A percentile compares a stretch with the other conserved stretches of the same genome.
phyloP scores from a whole-genome alignment of 805 yeast species.

The Lipomyces lipofer region DNA sequence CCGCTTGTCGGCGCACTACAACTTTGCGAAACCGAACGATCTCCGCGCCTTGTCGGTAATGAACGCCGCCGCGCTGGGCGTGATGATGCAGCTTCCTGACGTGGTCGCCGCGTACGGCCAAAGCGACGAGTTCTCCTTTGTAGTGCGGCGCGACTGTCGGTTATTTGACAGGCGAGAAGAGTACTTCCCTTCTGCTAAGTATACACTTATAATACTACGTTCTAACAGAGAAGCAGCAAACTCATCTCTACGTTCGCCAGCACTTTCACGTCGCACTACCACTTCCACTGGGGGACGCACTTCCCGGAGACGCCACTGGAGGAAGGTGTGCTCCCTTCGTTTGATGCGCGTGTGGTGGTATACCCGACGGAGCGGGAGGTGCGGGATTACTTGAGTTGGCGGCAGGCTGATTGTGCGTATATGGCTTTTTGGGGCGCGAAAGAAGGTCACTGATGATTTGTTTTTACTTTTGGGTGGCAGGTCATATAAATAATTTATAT shows the following conservation, averaged over 20 bases:
- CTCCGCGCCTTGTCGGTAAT: slow-evolving; percentile 69
- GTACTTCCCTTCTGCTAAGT: slow-evolving; percentile 5
- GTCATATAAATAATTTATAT: slow-evolving; percentile 87
- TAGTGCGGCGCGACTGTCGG: slow-evolving; percentile 60
- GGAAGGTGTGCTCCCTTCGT: slow-evolving; percentile 67
- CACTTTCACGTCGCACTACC: slow-evolving; percentile 75
- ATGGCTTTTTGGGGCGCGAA: neutral
- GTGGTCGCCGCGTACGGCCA: slow-evolving; percentile 86
- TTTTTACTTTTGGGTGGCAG: slow-evolving; percentile 38
- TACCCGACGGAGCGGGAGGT: slow-evolving; percentile 67
- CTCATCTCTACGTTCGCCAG: slow-evolving; percentile 80
- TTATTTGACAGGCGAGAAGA: slow-evolving; percentile 79
- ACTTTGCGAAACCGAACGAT: slow-evolving; percentile 88
- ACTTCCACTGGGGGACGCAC: slow-evolving; percentile 60
- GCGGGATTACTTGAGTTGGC: slow-evolving; percentile 87
- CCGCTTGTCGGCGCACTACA: slow-evolving; percentile 64
- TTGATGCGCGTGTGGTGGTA: slow-evolving; percentile 86
- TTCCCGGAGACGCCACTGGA: slow-evolving; percentile 55
- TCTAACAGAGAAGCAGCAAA: slow-evolving; percentile 48
- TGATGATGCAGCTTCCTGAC: slow-evolving; percentile 68
- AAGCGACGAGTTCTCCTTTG: slow-evolving; percentile 89
- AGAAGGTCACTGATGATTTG: neutral
- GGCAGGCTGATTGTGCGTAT: slow-evolving; percentile 80
- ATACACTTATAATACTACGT: too few relatives aligned
- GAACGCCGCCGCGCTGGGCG: slow-evolving; percentile 73